Conservation (phyloP, 2,329 filamentous ascomycete genomes). For the Zasmidium cellare region DNA sequence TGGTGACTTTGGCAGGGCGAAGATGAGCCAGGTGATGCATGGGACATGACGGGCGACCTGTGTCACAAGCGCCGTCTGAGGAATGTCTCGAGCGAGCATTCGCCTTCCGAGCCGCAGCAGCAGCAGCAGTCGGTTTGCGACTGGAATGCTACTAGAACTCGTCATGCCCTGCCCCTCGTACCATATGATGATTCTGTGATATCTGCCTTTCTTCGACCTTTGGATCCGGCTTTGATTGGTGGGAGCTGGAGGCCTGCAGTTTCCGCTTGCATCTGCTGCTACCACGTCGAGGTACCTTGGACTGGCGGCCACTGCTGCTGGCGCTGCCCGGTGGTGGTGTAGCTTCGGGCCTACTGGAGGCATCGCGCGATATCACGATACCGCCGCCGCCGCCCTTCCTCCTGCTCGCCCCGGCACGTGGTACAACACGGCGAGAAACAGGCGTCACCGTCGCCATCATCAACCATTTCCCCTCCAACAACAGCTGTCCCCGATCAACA, state of each 20-base stretch:
- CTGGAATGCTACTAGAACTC: background rate
- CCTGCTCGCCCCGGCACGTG: background rate
- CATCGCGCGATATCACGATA: conserved; percentile 7
- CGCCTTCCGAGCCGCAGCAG: background rate
- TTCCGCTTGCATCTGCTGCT: background rate
- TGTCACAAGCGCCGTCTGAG: background rate
- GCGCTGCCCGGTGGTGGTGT: background rate
- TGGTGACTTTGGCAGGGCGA: background rate
- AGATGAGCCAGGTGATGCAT: background rate
- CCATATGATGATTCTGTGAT: too few relatives aligned
- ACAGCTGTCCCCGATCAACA: background rate
- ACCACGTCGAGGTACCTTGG: too few relatives aligned
- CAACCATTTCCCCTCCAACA: background rate
- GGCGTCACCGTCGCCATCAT: background rate
- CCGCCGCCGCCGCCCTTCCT: too few relatives aligned
- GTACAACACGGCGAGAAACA: background rate
- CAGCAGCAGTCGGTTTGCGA: background rate
- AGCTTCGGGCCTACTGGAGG: background rate
- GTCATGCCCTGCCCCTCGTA: too few relatives aligned
- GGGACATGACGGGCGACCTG: background rate
- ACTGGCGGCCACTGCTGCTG: too few relatives aligned
- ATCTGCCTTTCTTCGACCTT: background rate
- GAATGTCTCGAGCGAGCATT: too few relatives aligned
- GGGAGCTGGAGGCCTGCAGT: background rate
- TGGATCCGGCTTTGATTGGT: background rate